Evolutionary conservation across 2,329 filamentous ascomycete genomes (phyloP).

Genomic region (Botrytis tulipae): DNA sequence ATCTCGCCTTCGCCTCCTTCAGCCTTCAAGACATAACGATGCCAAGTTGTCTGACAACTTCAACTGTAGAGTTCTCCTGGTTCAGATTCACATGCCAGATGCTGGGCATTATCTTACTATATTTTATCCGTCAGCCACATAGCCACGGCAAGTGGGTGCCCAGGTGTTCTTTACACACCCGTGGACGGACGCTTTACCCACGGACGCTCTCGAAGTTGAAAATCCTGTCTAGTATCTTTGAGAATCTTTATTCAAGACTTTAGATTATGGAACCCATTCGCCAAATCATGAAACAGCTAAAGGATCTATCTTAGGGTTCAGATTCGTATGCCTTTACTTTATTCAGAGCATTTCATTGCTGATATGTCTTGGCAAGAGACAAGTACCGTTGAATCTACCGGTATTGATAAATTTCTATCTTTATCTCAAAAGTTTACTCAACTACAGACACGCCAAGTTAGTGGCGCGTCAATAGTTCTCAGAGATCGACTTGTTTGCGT

Average conservation of each 20-base stretch:
- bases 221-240: neutral
- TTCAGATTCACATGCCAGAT: neutral
- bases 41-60: neutral
- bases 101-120: neutral
- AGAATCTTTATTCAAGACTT: neutral
- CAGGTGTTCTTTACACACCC: neutral
- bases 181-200: neutral
- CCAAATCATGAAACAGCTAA: neutral
- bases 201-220: neutral
- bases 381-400: neutral
- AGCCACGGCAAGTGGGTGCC: neutral
- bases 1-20: neutral
- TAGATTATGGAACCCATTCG: neutral
- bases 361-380: neutral
- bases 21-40: neutral
- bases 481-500: neutral
- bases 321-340: neutral
- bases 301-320: neutral
- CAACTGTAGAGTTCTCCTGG: neutral
- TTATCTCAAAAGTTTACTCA: neutral
- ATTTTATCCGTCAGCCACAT: neutral
- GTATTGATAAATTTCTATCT: neutral
- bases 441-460: constrained; percentile 1
- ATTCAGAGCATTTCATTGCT: neutral
- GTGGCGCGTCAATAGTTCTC: neutral